phyloP scores from a whole-genome alignment of 1,284 basidiomycete genomes.

The Melampsora americana region DNA sequence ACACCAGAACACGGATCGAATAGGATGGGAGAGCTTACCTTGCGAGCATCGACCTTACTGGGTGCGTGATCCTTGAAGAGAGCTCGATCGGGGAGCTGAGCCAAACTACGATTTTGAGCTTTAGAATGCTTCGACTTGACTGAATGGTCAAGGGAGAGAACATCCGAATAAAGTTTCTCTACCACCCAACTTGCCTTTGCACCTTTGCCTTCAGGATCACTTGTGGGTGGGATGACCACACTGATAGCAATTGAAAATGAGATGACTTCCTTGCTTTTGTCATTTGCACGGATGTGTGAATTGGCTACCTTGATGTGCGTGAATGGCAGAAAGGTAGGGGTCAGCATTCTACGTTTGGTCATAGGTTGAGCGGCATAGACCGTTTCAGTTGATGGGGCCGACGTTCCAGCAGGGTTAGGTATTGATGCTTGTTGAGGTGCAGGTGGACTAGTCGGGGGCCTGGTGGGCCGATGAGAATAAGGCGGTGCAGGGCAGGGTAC shows the following conservation, averaged over 20 bases:
- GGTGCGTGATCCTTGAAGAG: constrained; percentile 96
- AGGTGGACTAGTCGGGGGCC: constrained; percentile 1
- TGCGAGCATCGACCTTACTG: constrained; percentile 89
- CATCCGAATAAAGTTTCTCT: constrained; percentile 89
- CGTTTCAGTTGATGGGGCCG: neutral
- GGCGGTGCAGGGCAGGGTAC: neutral
- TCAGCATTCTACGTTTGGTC: constrained; percentile 47
- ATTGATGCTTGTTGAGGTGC: neutral
- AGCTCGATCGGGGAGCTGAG: constrained; percentile 78
- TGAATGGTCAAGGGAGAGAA: constrained; percentile 70
- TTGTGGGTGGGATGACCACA: constrained; percentile 53
- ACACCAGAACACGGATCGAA: constrained; percentile 4
- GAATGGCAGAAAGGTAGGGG: constrained; percentile 49
- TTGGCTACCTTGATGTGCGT: constrained; percentile 51
- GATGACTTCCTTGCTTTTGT: constrained; percentile 78
- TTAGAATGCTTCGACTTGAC: constrained; percentile 64
- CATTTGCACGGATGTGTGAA: constrained; percentile 75
- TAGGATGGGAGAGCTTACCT: constrained; percentile 60
- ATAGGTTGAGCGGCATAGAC: constrained; percentile 33
- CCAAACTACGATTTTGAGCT: constrained; percentile 69
- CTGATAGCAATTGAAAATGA: constrained; percentile 66
- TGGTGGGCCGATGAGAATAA: neutral
- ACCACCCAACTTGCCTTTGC: constrained; percentile 75
- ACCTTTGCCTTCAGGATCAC: constrained; percentile 56
- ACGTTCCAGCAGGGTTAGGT: neutral